Evolutionary conservation across 2,329 filamentous ascomycete genomes (phyloP), one percentile per base, ranked within the genome.

Genomic region (Alternaria arbusti): DNA sequence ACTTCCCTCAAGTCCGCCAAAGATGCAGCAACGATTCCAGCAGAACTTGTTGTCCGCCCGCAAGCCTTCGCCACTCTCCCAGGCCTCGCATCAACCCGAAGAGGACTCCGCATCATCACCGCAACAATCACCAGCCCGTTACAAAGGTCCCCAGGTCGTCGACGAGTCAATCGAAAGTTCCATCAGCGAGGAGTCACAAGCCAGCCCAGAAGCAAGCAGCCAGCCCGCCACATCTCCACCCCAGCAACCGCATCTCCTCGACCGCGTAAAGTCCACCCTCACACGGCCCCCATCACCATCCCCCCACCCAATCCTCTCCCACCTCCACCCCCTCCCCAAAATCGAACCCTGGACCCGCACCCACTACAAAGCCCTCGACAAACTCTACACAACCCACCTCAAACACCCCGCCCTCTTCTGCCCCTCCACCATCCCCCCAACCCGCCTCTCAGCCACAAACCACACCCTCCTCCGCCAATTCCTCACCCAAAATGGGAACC

Each of bases 281-380:
- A 15, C 15, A 9, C 57, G 61, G 8, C 40, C 66, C 3, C n/a
- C 60, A 13, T 55, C 70, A 10, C 60, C 64, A 40, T 62, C 68
- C n/a, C 65, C 62, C 2, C 77, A 79, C 40, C 78, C 78, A 1
- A 66, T 74, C 6, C 67, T 72, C 9, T 47, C 66, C 13, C 69
- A 72, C 45, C 69, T 75, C 54, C 54, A 67, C 6, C 67, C 69
- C 8, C 70, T 82, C 1, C 80, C 80, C 8, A 74, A 73, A 26
- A 44, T 77, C 17, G 73, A 79, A 46, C 79, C 80, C 5, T 82
- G 79, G 78, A 81, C 79, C 32, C 77, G 77, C 43, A 80, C 79
- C 0, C 80, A 82, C 64, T 82, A 79, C 69, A 77, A 77, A 25
- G 71, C 71, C 5, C 74, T 82, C 36, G 78, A 81, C 63, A 65